phyloP scores from a whole-genome alignment of 2,329 filamentous ascomycete species.

The Sporothrix sp. region DNA sequence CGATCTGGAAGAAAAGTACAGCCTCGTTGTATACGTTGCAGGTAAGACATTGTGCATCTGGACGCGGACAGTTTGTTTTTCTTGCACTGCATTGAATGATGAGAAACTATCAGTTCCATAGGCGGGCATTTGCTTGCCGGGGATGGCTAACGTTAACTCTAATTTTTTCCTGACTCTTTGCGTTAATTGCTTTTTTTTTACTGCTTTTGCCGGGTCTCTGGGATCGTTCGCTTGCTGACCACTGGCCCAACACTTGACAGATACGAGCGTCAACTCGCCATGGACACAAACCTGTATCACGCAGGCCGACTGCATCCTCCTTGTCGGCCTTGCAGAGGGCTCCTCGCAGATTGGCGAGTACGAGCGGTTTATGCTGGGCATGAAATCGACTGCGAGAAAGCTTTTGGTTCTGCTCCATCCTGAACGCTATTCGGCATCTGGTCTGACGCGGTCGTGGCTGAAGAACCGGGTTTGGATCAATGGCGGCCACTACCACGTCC shows the following conservation, averaged over 20 bases:
- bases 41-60: slow-evolving; percentile 35
- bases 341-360: slow-evolving; percentile 92
- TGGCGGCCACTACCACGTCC: slow-evolving; percentile 91
- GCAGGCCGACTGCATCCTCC: slow-evolving; percentile 89
- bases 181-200: background rate
- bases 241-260: no score
- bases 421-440: slow-evolving; percentile 77
- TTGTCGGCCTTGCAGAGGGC: slow-evolving; percentile 83
- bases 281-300: slow-evolving; percentile 98
- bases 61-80: no score
- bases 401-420: slow-evolving; percentile 82
- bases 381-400: slow-evolving; percentile 93
- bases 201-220: background rate
- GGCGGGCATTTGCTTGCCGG: slow-evolving; percentile 36
- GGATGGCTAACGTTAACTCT: slow-evolving; percentile 52
- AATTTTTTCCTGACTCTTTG: slow-evolving; percentile 54
- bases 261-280: slow-evolving; percentile 92
- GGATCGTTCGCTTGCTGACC: background rate
- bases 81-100: slow-evolving; percentile 33
- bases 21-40: slow-evolving; percentile 88
- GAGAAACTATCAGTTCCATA: slow-evolving; percentile 40
- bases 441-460: slow-evolving; percentile 80
- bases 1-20: slow-evolving; percentile 94
- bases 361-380: slow-evolving; percentile 88
- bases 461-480: slow-evolving; percentile 96